phyloP scores from a whole-genome alignment of 139 green algal genomes.

The Chlamydomonas eustigma region DNA sequence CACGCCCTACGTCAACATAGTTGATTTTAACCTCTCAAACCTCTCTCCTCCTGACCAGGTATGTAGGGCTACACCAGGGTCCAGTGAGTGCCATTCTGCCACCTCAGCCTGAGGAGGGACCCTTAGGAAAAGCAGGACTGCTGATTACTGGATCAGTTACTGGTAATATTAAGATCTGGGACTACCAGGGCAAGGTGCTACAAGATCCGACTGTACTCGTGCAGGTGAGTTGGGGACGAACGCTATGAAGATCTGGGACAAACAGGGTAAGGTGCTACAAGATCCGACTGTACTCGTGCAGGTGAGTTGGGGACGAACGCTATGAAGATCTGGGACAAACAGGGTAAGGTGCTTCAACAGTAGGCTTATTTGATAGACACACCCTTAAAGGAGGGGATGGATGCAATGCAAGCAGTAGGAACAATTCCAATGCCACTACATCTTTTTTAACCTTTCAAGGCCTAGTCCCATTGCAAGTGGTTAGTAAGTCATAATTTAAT shows the following conservation, averaged over 20 bases:
- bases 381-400: too few relatives aligned
- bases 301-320: neutral
- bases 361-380: too few relatives aligned
- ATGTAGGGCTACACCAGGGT: slow-evolving; percentile 44
- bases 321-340: slow-evolving; percentile 12
- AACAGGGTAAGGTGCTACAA: neutral
- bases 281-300: too few relatives aligned
- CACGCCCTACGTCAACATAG: too few relatives aligned
- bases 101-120: slow-evolving; percentile 9
- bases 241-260: neutral
- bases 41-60: neutral
- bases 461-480: too few relatives aligned
- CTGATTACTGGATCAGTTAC: slow-evolving; percentile 53
- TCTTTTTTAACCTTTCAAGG: too few relatives aligned
- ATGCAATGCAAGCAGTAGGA: too few relatives aligned
- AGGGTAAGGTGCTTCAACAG: slow-evolving; percentile 26
- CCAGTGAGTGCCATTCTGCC: slow-evolving; percentile 27
- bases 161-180: slow-evolving; percentile 58
- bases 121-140: slow-evolving; percentile 32
- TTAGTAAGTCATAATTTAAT: too few relatives aligned
- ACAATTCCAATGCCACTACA: too few relatives aligned
- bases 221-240: neutral
- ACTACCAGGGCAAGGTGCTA: slow-evolving; percentile 32
- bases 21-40: too few relatives aligned
- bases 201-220: neutral